phyloP scores from a whole-genome alignment of 257 asterid species.

The Thymus mandschuricus region DNA sequence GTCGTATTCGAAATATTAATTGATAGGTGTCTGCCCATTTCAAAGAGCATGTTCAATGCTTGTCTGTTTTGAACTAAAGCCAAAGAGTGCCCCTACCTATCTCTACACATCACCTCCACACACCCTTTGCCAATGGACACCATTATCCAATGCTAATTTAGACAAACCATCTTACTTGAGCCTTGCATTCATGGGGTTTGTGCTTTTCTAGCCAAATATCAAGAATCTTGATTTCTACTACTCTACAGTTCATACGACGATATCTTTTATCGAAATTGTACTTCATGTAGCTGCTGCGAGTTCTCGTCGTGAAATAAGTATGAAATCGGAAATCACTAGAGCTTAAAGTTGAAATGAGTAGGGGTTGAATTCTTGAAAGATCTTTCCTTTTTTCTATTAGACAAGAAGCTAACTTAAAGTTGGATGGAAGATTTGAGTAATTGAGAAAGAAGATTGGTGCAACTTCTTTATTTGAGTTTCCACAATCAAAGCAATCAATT shows the following conservation, averaged over 20 bases:
- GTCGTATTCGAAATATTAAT: slow-evolving; percentile 26
- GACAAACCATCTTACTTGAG: neutral
- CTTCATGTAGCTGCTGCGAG: no score
- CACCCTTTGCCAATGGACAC: neutral
- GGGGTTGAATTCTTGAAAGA: neutral
- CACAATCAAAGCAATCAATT: slow-evolving; percentile 20
- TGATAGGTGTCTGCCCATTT: slow-evolving; percentile 8
- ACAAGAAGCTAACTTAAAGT: neutral
- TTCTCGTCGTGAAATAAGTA: no score
- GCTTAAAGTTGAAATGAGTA: neutral
- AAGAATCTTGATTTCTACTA: neutral
- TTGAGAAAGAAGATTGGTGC: neutral
- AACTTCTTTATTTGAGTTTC: neutral
- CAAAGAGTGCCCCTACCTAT: slow-evolving; percentile 42
- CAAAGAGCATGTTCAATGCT: slow-evolving; percentile 43
- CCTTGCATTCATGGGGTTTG: neutral
- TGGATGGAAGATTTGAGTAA: neutral
- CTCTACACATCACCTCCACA: slow-evolving; percentile 27
- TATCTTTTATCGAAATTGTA: no score
- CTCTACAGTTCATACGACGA: no score
- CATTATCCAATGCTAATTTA: slow-evolving; percentile 7
- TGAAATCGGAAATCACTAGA: no score
- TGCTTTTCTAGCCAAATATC: no score
- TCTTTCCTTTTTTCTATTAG: neutral
- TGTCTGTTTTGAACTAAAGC: slow-evolving; percentile 36